Percentiles rank a stretch among this genome's conserved stretches.
phyloP scores from a whole-genome alignment of 345 rosid species.

The Stellera chamaejasme region DNA sequence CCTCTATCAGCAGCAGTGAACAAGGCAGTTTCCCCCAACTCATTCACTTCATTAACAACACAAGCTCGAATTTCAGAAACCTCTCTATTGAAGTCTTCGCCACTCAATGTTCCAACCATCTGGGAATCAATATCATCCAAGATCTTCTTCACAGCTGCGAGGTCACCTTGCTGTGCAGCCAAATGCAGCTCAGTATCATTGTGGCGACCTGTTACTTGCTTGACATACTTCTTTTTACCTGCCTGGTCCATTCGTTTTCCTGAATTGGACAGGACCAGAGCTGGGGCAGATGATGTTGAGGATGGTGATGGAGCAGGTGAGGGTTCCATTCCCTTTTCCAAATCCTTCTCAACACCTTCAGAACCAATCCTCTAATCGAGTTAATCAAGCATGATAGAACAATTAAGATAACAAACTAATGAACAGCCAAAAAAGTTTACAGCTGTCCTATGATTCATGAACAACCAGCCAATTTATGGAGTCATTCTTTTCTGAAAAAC shows the following conservation, averaged over 20 bases:
- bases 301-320: conserved; percentile 12
- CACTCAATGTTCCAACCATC: conserved; percentile 59
- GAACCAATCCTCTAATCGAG: no score
- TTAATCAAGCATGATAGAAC: no score
- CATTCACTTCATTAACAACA: conserved; percentile 86
- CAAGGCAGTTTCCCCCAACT: conserved; percentile 83
- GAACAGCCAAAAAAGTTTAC: no score
- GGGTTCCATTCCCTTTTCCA: not conserved
- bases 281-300: conserved; percentile 12
- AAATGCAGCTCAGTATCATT: conserved; percentile 85
- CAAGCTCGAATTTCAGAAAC: conserved; percentile 79
- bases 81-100: conserved; percentile 67
- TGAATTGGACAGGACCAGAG: conserved; percentile 24
- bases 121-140: conserved; percentile 60
- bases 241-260: conserved; percentile 91
- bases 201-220: conserved; percentile 88
- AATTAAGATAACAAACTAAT: no score
- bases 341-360: no score
- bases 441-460: no score
- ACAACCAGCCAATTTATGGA: no score
- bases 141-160: conserved; percentile 64
- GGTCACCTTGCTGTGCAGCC: conserved; percentile 83
- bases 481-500: no score
- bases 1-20: conserved; percentile 91
- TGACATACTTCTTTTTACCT: conserved; percentile 83